Conservation (phyloP, 768 basidiomycete species). For the Pleurotus tuoliensis region DNA sequence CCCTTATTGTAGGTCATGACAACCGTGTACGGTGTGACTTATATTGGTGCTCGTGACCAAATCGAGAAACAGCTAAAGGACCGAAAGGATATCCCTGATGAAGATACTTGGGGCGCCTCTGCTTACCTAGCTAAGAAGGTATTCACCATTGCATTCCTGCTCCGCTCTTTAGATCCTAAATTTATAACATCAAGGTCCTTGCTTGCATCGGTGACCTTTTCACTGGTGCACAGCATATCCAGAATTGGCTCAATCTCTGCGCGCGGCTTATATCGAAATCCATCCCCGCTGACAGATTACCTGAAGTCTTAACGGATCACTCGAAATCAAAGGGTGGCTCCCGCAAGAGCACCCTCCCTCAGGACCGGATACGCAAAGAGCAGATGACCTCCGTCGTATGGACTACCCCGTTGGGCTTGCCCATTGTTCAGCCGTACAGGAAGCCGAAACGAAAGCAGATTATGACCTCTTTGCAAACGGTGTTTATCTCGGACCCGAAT, state of each 20-base stretch:
- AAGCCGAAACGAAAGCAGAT: conserved; percentile 80
- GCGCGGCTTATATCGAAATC: conserved; percentile 86
- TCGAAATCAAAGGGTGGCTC: conserved; percentile 7
- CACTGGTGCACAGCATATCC: conserved; percentile 87
- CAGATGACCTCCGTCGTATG: conserved; percentile 96
- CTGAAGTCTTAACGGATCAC: conserved; percentile 34
- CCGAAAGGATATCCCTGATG: conserved; percentile 63
- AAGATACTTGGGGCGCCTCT: conserved; percentile 71
- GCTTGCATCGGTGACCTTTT: conserved; percentile 88
- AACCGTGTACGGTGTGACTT: conserved; percentile 97
- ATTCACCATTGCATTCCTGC: conserved; percentile 2
- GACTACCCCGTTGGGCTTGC: conserved; percentile 94
- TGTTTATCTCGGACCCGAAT: conserved; percentile 88
- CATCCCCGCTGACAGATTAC: conserved; percentile 68
- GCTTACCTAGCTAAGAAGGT: conserved; percentile 81
- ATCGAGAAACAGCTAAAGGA: conserved; percentile 87
- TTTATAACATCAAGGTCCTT: conserved; percentile 45
- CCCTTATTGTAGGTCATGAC: conserved; percentile 77
- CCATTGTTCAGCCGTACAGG: conserved; percentile 95
- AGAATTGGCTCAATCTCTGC: conserved; percentile 82
- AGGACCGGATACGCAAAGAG: conserved; percentile 62
- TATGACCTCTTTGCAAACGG: conserved; percentile 77
- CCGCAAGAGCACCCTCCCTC: conserved; percentile 18
- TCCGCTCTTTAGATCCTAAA: background rate
- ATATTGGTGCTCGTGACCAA: conserved; percentile 90